phyloP scores from a whole-genome alignment of 2,329 filamentous ascomycete genomes.

The Microsporum canis region DNA sequence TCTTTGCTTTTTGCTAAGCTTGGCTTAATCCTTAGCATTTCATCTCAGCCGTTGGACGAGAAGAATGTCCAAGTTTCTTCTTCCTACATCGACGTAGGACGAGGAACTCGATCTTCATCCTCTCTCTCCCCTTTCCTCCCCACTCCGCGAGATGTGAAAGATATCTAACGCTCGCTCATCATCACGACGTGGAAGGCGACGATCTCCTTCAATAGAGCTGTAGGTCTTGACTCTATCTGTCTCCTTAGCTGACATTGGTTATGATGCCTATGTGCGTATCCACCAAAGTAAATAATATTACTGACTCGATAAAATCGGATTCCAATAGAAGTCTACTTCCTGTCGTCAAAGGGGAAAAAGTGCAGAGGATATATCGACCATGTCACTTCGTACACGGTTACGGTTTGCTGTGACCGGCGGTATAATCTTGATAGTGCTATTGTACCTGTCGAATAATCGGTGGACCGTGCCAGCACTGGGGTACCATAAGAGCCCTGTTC shows the following conservation, averaged over 20 bases:
- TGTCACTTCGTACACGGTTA: background rate
- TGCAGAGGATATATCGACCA: background rate
- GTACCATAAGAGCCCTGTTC: background rate
- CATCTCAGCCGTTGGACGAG: background rate
- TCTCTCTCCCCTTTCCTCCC: background rate
- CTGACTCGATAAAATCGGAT: background rate
- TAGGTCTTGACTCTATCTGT: background rate
- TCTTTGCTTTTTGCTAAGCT: background rate
- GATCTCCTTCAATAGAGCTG: background rate
- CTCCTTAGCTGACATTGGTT: background rate
- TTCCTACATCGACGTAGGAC: background rate
- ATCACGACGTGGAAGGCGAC: background rate
- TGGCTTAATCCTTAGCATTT: background rate
- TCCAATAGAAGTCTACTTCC: background rate
- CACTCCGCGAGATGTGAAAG: background rate
- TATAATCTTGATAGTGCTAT: background rate
- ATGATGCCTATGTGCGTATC: background rate
- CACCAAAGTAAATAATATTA: background rate
- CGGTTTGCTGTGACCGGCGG: background rate
- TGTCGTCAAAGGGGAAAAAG: background rate
- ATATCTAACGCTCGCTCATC: background rate
- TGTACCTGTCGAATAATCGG: background rate
- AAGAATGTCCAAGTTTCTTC: background rate
- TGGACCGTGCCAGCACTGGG: background rate
- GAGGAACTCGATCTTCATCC: background rate